Evolutionary conservation across 2,329 filamentous ascomycete species (phyloP), one percentile per base, ranked within the genome.

Genomic region (Gyromitra esculenta): DNA sequence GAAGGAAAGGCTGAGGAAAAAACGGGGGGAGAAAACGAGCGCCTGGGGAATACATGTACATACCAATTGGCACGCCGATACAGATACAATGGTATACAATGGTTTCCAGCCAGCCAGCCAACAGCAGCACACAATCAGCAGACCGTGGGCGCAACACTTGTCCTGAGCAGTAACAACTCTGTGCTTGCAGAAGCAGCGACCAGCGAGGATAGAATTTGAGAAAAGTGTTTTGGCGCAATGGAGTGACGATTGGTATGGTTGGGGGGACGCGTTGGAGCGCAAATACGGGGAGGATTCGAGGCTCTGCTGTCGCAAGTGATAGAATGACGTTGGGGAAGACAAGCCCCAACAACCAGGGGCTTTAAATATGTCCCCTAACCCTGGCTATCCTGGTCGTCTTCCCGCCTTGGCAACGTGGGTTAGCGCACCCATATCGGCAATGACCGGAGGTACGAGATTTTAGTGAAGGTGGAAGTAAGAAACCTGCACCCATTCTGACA

Each of bases 291-390:
- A 56, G 39, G 63, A 43, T 43, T 65, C 62, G 25, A 31, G 25
- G 25, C 25, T 31, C 25, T 31, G 25, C 25, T 31, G 25, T 50
- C 15, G 41, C 21, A 9, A 43, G 62, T 39, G 45, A 66, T 54
- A 45, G 63, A 31, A 66, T 66, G 63, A 66, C 63, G 63, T 66
- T 66, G 45, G 43, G 25, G 63, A 31, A 31, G 25, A 66, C 52
- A 31, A 54, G 63, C 45, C 63, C 41, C 63, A 52, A 15, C n/a
- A 15, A 5, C 7, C 35, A 21, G n/a, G n/a, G 15, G 11, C 13
- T 18, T 8, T 45, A 31, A 31, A 31, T 48, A 25, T 35, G 31
- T 13, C 11, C 54, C 18, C 18, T 31, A 59, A 39, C 31, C 59
- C 60, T 41, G 35, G 60, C 8, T 9, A 64, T 21, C 21, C 60